Evolutionary conservation across 1,139 yeast genomes (phyloP), one percentile per base, ranked within the genome.

Genomic region (Debaryomyces nepalensis): DNA sequence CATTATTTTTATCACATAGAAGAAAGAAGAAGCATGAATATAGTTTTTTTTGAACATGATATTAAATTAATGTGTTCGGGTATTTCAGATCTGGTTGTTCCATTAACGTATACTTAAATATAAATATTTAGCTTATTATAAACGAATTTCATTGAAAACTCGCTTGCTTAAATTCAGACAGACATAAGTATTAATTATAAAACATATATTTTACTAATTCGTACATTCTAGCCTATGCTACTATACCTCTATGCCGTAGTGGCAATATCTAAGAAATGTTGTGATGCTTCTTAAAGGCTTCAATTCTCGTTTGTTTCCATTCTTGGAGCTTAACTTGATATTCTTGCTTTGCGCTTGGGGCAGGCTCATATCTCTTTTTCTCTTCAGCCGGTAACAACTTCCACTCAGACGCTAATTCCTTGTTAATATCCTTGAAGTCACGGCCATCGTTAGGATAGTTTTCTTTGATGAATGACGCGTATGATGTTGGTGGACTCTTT

Each of bases 321-420:
- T 47, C 49, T 20, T 59, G 51, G 36, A 61, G 50, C 16, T 49
- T 57, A 33, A 49, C 40, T 30, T 52, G 51, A 49, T 58, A 64
- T 5, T 46, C 45, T 3, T 57, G 55, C 48, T 53, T 52, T 7
- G 47, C 62, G 7, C 45, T 46, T 11, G 51, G 49, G 15, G 60
- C 35, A 11, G 58, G 50, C n/a, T 47, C 54, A 49, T 63, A 71
- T n/a, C 49, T 31, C 7, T 47, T 46, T 57, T 70, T 70, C 50
- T 71, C 70, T 8, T 39, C 51, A 2, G 40, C 51, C 18, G 66
- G 40, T 52, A 72, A 59, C 9, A 39, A 34, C 33, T 54, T 63
- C 75, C 76, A 73, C 39, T 59, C 47, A 5, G 40, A 50, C 18
- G 67, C 53, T 33, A 68, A 52, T 10, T 54, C 58, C 47, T 61